These are phyloP conservation scores for Paracamarosporium sp. DNA, from an alignment of 2,329 filamentous ascomycete species.

Conservation along the genomic window DNA sequence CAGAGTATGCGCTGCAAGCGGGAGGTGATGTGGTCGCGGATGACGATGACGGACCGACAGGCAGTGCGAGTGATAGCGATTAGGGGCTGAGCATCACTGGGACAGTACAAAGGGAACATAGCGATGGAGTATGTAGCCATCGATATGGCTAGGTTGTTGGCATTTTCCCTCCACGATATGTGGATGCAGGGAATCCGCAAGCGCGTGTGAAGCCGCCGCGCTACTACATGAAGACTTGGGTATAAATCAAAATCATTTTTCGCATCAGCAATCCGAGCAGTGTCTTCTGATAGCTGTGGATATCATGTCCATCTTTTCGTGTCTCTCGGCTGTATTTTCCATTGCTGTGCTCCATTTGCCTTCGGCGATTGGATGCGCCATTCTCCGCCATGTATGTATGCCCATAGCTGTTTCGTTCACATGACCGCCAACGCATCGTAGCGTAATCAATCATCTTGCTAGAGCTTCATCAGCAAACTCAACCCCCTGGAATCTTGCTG, in stretches of 20 bases:
- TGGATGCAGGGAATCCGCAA: neutral
- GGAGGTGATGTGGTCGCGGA: conserved; percentile 58
- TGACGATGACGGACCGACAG: conserved; percentile 55
- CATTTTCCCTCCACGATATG: neutral
- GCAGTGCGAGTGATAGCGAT: conserved; percentile 57
- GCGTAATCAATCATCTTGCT: conserved; percentile 31
- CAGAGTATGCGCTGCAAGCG: conserved; percentile 67
- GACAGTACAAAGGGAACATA: neutral
- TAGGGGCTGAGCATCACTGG: conserved; percentile 15
- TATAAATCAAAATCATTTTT: neutral
- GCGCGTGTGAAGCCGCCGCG: neutral
- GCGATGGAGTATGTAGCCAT: neutral
- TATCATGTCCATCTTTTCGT: neutral
- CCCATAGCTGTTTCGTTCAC: neutral
- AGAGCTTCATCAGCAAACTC: conserved; percentile 10
- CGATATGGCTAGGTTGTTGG: neutral
- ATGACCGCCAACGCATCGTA: neutral
- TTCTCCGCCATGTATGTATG: neutral
- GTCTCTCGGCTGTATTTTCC: no score
- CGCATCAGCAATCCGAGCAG: neutral
- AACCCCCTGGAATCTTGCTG: neutral
- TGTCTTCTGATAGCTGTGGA: neutral
- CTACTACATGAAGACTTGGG: neutral
- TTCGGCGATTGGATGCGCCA: no score
- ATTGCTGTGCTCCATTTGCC: no score